Evolutionary conservation across 2,329 filamentous ascomycete genomes (phyloP).

Genomic region (Cryphonectria radicalis): DNA sequence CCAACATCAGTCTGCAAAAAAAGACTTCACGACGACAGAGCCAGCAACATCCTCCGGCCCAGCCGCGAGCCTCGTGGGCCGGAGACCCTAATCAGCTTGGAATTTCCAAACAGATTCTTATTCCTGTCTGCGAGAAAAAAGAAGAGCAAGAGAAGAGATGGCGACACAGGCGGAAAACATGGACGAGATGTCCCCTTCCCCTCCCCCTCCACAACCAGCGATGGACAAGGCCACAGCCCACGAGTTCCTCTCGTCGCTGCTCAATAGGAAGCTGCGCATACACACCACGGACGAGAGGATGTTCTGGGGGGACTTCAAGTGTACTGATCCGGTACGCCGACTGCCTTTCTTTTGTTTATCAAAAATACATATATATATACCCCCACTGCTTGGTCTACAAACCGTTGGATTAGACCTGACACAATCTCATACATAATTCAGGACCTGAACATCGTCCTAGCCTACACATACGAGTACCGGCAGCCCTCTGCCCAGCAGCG

Average conservation of each 20-base stretch:
- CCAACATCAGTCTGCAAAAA: neutral
- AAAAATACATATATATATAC: neutral
- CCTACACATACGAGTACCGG: slow-evolving; percentile 87
- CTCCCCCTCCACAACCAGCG: neutral
- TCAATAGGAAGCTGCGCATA: slow-evolving; percentile 80
- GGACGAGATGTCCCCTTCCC: neutral
- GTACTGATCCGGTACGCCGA: slow-evolving; percentile 79
- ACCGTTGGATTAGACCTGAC: neutral
- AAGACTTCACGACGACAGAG: neutral
- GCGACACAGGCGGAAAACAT: neutral
- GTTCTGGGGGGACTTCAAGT: slow-evolving; percentile 91
- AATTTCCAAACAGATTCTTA: neutral
- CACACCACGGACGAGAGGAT: slow-evolving; percentile 82
- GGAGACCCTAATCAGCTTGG: neutral
- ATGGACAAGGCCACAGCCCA: slow-evolving; percentile 58
- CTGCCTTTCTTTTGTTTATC: slow-evolving; percentile 10
- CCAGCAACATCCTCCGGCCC: neutral
- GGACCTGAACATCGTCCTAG: slow-evolving; percentile 88
- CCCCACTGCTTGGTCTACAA: neutral
- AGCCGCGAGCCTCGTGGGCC: neutral
- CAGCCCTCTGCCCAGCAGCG: slow-evolving; percentile 62
- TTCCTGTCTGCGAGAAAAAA: neutral
- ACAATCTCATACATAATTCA: slow-evolving; percentile 40
- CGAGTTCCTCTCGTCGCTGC: slow-evolving; percentile 64
- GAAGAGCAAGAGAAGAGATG: neutral